A percentile compares a stretch with the other conserved stretches of the same genome.
Evolutionary conservation across 495 filamentous ascomycete species (phyloP).

Genomic region (Polyplosphaeria fusca): DNA sequence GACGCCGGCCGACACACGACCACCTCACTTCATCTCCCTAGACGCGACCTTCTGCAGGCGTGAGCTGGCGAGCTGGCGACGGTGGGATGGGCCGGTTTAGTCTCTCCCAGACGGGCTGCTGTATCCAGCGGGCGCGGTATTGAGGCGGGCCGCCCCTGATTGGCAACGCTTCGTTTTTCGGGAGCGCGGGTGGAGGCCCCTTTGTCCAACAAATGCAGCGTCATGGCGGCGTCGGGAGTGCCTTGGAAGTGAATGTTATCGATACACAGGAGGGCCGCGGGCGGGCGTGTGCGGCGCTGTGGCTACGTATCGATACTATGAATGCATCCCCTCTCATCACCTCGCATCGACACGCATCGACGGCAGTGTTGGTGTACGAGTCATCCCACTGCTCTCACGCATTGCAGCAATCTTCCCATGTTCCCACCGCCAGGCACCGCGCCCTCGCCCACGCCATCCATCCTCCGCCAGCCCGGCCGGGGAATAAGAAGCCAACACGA

Average conservation of each 20-base stretch:
- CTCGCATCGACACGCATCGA: too few species aligned
- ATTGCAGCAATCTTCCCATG: background rate
- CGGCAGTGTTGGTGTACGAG: too few species aligned
- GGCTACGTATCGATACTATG: too few species aligned
- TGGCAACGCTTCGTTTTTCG: conserved; percentile 23
- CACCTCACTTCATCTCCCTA: conserved; percentile 16
- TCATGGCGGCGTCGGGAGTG: conserved; percentile 12
- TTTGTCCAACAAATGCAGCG: conserved; percentile 18
- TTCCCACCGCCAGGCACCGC: background rate
- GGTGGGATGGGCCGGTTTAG: background rate
- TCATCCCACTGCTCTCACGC: background rate
- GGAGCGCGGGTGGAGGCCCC: conserved; percentile 20
- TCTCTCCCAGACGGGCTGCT: background rate
- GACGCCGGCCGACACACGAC: conserved; percentile 19
- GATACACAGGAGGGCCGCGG: background rate
- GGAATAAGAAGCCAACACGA: conserved; percentile 5
- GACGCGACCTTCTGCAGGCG: conserved; percentile 29
- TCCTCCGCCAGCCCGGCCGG: background rate
- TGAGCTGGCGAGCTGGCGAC: conserved; percentile 23
- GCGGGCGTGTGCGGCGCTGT: background rate
- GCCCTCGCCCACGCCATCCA: too few species aligned
- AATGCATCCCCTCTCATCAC: too few species aligned
- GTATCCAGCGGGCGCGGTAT: conserved; percentile 10
- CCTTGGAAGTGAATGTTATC: background rate
- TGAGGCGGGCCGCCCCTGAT: conserved; percentile 22